Base-by-base conservation (phyloP, 495 filamentous ascomycete genomes). In the Poronia punctata region DNA sequence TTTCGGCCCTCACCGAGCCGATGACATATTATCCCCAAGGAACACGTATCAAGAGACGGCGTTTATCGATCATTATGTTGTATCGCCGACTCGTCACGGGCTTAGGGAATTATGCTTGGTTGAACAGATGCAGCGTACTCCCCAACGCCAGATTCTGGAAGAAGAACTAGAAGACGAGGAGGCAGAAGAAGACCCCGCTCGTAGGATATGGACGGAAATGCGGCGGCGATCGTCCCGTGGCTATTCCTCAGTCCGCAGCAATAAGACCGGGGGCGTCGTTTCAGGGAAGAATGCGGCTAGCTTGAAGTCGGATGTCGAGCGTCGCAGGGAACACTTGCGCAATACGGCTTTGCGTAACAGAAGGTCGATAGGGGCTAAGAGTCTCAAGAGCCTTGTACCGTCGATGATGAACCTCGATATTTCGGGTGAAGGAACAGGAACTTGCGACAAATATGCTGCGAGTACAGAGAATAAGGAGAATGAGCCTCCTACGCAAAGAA, bases 131-230 rank as follows among this genome's bases (percentile, higher is more conserved):
- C 7, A 7, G 7, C 24, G 24, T 27, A 7, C 24, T 27, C 24
- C 24, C 24, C 24, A 7, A 27, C 24, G 7, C 24, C 24, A 27
- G 24, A 27, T n/a, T n/a, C 24, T 27, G 7, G n/a, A 34, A 34
- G 31, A 14, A 34, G 24, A 27, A 62, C 60, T 33, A 15, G 42
- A 45, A 32, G 36, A 46, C 30, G 20, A 32, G 42, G 48, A 43
- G 35, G 35, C 47, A 21, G 54, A 53, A 17, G 43, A 47, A 0
- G 68, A 70, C 40, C 67, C 66, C 22, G 68, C 68, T 16, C 46
- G 64, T 24, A 66, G 59, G 38, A 70, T 72, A 19, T 70, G 68
- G 68, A 61, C 54, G n/a, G 56, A 66, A 30, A 64, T 72, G 53
- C 63, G 57, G 12, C 42, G 54, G 24, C 47, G 53, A 15, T 53